Evolutionary conservation across 805 yeast genomes (phyloP), one percentile per base, ranked within the genome.

Genomic region (Kodamaea neixiangensis): DNA sequence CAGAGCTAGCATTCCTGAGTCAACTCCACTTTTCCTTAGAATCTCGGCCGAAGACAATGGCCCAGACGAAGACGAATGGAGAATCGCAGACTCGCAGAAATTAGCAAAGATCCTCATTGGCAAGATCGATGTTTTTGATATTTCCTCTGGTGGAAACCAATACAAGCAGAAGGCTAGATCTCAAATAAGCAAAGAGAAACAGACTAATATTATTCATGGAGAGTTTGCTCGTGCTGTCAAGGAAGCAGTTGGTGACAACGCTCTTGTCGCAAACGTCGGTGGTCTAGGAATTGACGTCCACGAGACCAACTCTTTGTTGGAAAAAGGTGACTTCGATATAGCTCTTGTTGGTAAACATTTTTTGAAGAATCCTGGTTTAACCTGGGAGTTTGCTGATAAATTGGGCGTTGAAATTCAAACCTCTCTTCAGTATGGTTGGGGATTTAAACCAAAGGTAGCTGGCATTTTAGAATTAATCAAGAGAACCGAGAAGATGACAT

Each of bases 141-240:
- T 77, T 41, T 80, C 85, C 0, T 68, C 81, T 7, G 86, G 85
- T 51, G 83, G 83, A 39, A 73, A 71, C 58, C 66, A 65, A 56
- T 52, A 62, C 41, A 56, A 64, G 35, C 69, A 65, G 51, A 58
- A 51, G 20, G 57, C 71, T 57, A 59, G 69, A 60, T 46, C 58
- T 3, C 44, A 19, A 9, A n/a, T 14, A 15, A 38, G 42, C 42
- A 42, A 17, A n/a, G 45, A 42, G 25, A 42, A 42, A 31, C 14
- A 11, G 17, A 25, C 17, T 18, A n/a, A 22, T 17, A 7, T 21
- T 29, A 7, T 31, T 18, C 31, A 25, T 25, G 39, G 41, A 18
- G 31, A 19, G 21, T 60, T 65, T 44, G 77, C 86, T 5, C 61
- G 59, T 49, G 66, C 66, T 5, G 54, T 81, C 47, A 80, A 80